Conservation (phyloP, 805 yeast genomes). For the Candida suzukii region DNA sequence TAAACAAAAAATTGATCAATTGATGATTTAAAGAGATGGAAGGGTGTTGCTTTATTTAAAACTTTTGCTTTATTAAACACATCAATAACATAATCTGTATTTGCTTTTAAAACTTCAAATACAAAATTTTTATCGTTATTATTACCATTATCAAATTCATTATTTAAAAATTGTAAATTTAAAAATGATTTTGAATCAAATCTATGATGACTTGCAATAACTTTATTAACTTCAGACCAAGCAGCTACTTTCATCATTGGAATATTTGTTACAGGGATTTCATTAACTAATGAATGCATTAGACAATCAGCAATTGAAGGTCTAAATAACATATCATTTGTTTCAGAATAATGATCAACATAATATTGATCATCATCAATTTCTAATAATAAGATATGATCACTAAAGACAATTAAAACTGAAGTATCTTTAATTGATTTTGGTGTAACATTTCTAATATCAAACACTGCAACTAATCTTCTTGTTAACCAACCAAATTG, state of each 20-base stretch:
- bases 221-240: conserved; percentile 58
- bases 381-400: conserved; percentile 59
- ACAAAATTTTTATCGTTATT: conserved; percentile 8
- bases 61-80: conserved; percentile 62
- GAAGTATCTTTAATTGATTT: conserved; percentile 31
- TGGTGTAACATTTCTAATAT: conserved; percentile 23
- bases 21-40: conserved; percentile 63
- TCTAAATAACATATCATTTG: conserved; percentile 21
- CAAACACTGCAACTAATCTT: conserved; percentile 72
- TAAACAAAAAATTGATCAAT: conserved; percentile 33
- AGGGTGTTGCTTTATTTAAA: conserved; percentile 73
- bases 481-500: conserved; percentile 87
- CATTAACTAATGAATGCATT: conserved; percentile 87
- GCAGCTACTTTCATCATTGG: conserved; percentile 64
- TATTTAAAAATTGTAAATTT: conserved; percentile 20
- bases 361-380: conserved; percentile 40
- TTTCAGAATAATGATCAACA: conserved; percentile 2
- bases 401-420: conserved; percentile 74
- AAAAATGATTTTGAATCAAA: conserved; percentile 19
- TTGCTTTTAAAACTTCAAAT: conserved; percentile 16
- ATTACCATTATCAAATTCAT: conserved; percentile 2
- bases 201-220: conserved; percentile 41
- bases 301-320: conserved; percentile 72
- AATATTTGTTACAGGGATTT: conserved; percentile 59
- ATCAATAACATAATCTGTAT: conserved; percentile 40